Conservation (phyloP, 116 monocot genomes). For the Zostera marina region DNA sequence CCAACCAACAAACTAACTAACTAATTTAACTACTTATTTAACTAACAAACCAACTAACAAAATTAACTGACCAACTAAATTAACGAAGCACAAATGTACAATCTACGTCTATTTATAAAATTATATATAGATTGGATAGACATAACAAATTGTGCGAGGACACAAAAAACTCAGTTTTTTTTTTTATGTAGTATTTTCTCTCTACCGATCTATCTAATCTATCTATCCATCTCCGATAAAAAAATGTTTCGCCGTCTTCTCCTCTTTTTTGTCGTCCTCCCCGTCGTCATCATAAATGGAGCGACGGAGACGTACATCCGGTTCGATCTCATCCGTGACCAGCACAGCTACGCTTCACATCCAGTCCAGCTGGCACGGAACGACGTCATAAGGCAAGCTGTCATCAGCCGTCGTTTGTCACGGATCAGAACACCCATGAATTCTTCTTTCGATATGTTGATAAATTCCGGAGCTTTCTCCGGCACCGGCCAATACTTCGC, state of each 20-base stretch:
- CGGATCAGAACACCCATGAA: not conserved
- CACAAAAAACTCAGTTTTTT: too few relatives aligned
- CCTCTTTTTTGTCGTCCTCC: not conserved
- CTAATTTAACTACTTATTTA: too few relatives aligned
- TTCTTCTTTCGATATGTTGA: constrained; percentile 51
- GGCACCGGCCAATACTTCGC: constrained; percentile 78
- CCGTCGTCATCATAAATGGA: constrained; percentile 1
- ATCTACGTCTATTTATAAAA: too few relatives aligned
- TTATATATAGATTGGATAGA: too few relatives aligned
- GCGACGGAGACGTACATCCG: not conserved
- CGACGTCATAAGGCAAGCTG: not conserved
- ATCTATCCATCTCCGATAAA: not conserved
- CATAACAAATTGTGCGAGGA: too few relatives aligned
- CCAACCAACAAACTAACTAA: too few relatives aligned
- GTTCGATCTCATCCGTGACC: not conserved
- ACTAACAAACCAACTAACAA: too few relatives aligned
- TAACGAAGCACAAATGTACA: too few relatives aligned
- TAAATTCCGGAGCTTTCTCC: constrained; percentile 61
- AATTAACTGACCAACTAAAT: too few relatives aligned
- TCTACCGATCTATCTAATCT: constrained; percentile 3
- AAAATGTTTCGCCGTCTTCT: not conserved
- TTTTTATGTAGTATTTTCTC: not conserved
- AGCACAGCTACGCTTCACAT: not conserved
- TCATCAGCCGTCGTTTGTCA: not conserved
- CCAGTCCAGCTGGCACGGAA: not conserved